A percentile compares a stretch with the other conserved stretches of the same genome.
Evolutionary conservation across 2,329 filamentous ascomycete genomes (phyloP).

Genomic region (Ceratocystis diversiconidia): DNA sequence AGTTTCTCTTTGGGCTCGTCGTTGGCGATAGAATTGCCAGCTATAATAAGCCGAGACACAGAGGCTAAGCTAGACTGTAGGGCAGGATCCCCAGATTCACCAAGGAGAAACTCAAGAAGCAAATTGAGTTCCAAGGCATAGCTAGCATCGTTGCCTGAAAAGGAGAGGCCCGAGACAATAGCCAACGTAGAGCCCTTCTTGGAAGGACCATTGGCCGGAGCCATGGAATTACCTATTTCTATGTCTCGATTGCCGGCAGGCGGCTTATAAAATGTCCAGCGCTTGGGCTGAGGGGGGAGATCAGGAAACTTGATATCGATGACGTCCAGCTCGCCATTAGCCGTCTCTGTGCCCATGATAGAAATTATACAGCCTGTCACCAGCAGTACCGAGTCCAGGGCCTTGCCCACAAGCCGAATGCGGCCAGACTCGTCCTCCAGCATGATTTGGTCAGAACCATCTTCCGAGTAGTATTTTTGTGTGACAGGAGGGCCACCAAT

Average conservation of each 20-base stretch:
- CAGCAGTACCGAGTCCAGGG: conserved; percentile 53
- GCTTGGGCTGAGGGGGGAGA: conserved; percentile 62
- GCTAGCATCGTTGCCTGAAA: conserved; percentile 58
- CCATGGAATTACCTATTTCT: conserved; percentile 41
- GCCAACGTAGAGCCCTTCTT: conserved; percentile 45
- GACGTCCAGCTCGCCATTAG: conserved; percentile 82
- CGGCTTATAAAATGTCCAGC: conserved; percentile 56
- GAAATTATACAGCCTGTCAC: conserved; percentile 90
- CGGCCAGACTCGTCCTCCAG: conserved; percentile 92
- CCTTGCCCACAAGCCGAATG: conserved; percentile 59
- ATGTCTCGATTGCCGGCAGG: conserved; percentile 31
- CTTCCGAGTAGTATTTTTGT: conserved; percentile 58
- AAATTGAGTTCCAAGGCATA: conserved; percentile 64
- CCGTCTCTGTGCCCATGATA: conserved; percentile 88
- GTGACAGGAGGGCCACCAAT: conserved; percentile 66
- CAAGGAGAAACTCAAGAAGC: conserved; percentile 74
- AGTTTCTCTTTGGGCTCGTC: conserved; percentile 28
- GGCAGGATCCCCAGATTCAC: conserved; percentile 53
- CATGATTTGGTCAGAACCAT: conserved; percentile 56
- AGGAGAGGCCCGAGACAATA: conserved; percentile 74
- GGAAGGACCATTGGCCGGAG: conserved; percentile 24
- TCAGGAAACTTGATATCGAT: conserved; percentile 83
- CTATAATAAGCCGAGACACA: conserved; percentile 78
- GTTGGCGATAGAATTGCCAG: conserved; percentile 74
- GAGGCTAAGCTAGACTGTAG: conserved; percentile 46